phyloP scores from a whole-genome alignment of 441 rosid genomes.

The Adansonia madagascariensis region DNA sequence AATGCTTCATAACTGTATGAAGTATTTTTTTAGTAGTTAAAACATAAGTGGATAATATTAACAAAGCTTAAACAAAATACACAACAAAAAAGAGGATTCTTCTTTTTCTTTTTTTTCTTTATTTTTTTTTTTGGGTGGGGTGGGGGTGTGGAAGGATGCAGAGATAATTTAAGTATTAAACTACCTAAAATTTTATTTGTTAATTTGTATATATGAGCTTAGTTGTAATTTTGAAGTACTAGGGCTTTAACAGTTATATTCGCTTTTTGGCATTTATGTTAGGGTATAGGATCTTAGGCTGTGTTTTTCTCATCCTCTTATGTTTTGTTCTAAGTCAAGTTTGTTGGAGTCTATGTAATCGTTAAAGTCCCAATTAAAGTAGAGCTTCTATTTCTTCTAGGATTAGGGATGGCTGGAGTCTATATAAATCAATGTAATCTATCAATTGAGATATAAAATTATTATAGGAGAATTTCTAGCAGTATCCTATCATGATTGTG shows the following conservation, averaged over 20 bases:
- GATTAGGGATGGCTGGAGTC: neutral
- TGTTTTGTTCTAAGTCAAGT: neutral
- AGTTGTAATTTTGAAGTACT: constrained; percentile 5
- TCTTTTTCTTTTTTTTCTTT: no score
- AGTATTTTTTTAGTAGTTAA: constrained; percentile 10
- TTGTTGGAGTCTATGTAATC: neutral
- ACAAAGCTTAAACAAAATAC: neutral
- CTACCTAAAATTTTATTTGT: constrained; percentile 1
- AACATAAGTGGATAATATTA: neutral
- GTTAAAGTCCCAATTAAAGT: constrained; percentile 8
- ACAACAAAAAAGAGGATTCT: neutral
- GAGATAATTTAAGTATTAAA: constrained; percentile 7
- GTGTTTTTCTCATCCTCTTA: neutral
- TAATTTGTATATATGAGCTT: neutral
- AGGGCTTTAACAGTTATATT: neutral
- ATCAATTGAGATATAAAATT: constrained; percentile 7
- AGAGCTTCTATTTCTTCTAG: constrained; percentile 1
- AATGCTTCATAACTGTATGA: constrained; percentile 7
- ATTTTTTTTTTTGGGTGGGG: neutral
- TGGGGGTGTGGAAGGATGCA: neutral
- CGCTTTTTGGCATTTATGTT: neutral
- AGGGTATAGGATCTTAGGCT: neutral
- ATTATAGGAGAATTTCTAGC: neutral
- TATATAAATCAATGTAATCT: neutral
- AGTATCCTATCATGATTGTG: neutral